Percentiles rank a stretch among this genome's conserved stretches.
Conservation (phyloP, 192 early-diverging fungal species). For the Mortierella antarctica region DNA sequence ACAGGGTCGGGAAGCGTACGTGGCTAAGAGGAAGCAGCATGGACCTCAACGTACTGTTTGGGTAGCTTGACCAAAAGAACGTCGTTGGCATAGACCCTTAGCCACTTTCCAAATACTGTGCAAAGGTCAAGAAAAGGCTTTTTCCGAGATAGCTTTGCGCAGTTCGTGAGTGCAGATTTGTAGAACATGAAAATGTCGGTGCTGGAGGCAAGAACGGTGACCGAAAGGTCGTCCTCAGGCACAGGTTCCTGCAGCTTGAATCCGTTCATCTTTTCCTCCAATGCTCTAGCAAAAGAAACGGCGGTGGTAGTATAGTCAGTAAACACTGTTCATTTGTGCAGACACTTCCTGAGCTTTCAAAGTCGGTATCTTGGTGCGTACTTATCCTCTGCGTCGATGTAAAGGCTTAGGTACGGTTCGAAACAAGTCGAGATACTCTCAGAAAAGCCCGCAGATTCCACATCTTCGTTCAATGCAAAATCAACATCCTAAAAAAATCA, state of each 20-base stretch:
- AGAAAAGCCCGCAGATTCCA: constrained; percentile 63
- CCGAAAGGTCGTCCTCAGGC: constrained; percentile 65
- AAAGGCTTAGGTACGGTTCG: constrained; percentile 89
- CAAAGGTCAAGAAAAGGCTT: constrained; percentile 90
- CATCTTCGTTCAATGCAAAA: constrained; percentile 29
- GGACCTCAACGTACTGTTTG: constrained; percentile 56
- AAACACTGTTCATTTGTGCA: constrained; percentile 5
- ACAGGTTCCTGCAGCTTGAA: constrained; percentile 58
- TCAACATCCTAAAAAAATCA: constrained; percentile 33
- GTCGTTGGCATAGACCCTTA: constrained; percentile 81
- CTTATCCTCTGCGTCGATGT: constrained; percentile 87
- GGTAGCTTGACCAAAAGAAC: constrained; percentile 79
- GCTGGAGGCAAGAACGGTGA: constrained; percentile 83
- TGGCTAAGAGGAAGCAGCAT: background rate
- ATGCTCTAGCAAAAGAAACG: constrained; percentile 49
- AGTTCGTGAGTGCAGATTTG: constrained; percentile 87
- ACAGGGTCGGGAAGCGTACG: background rate
- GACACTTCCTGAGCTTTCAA: background rate
- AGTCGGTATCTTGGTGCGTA: constrained; percentile 32
- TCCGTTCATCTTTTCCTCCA: constrained; percentile 71
- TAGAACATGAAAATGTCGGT: constrained; percentile 95
- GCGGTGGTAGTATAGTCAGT: background rate
- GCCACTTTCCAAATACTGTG: constrained; percentile 82
- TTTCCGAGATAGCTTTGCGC: constrained; percentile 84
- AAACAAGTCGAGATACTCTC: constrained; percentile 85